Percentiles rank a stretch among this genome's conserved stretches.
Conservation (phyloP, 2,329 filamentous ascomycete species). For the Cytospora leucostoma region DNA sequence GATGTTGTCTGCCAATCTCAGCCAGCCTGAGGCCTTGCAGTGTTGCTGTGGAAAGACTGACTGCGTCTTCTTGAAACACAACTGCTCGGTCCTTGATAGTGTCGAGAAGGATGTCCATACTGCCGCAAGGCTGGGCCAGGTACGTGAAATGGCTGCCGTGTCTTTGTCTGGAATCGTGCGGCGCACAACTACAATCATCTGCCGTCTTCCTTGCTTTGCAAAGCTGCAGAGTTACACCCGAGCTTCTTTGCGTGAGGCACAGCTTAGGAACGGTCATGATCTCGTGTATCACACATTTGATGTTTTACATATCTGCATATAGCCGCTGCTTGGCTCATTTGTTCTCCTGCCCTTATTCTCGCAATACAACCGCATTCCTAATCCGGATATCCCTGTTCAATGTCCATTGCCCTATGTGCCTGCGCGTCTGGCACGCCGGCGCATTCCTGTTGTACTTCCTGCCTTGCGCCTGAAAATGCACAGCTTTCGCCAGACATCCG, state of each 20-base stretch:
- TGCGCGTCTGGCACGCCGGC: conserved; percentile 10
- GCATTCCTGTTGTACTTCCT: conserved; percentile 2
- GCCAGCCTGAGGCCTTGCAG: conserved; percentile 43
- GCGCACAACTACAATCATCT: conserved; percentile 8
- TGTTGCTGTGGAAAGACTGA: conserved; percentile 87
- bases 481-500: conserved; percentile 8
- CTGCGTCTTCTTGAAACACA: conserved; percentile 81
- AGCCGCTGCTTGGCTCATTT: neutral
- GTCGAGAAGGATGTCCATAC: conserved; percentile 86
- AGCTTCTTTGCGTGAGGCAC: neutral
- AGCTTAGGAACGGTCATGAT: conserved; percentile 6
- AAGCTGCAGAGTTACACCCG: conserved; percentile 13
- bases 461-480: conserved; percentile 21
- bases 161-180: conserved; percentile 1
- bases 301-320: neutral
- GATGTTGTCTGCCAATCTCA: conserved; percentile 18
- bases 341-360: neutral
- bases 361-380: conserved; percentile 32
- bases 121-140: conserved; percentile 88
- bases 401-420: conserved; percentile 13
- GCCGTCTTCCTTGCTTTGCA: conserved; percentile 6
- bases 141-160: conserved; percentile 50
- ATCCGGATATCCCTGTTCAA: conserved; percentile 8
- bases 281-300: conserved; percentile 1
- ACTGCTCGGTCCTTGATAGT: conserved; percentile 73